Evolutionary conservation across 2,329 filamentous ascomycete species (phyloP).

Genomic region (Botrytis pseudocinerea): DNA sequence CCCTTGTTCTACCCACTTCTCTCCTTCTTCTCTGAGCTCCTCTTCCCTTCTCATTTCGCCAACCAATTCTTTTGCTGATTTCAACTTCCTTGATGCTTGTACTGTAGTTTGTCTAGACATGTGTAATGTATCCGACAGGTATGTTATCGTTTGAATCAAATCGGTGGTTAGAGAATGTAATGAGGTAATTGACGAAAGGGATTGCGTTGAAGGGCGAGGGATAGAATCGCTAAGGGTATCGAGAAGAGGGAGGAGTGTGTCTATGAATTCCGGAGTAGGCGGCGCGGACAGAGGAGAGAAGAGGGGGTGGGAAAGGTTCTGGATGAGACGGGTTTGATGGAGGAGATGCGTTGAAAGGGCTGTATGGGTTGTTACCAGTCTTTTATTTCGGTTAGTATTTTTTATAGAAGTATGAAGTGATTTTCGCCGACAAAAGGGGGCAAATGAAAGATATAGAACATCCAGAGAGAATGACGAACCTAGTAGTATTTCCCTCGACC

Average conservation of each 20-base stretch:
- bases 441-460: neutral
- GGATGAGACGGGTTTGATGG: slow-evolving; percentile 74
- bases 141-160: slow-evolving; percentile 76
- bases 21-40: slow-evolving; percentile 78
- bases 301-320: slow-evolving; percentile 69
- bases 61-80: slow-evolving; percentile 80
- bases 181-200: slow-evolving; percentile 65
- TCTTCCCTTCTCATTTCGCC: slow-evolving; percentile 82
- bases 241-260: slow-evolving; percentile 68
- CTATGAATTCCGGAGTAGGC: slow-evolving; percentile 64
- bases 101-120: slow-evolving; percentile 89
- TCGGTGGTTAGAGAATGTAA: slow-evolving; percentile 72
- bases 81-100: slow-evolving; percentile 75
- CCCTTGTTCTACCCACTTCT: slow-evolving; percentile 75
- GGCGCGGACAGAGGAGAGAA: slow-evolving; percentile 67
- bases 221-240: slow-evolving; percentile 64
- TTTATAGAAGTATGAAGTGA: neutral
- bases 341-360: slow-evolving; percentile 72
- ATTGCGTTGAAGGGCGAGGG: slow-evolving; percentile 62
- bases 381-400: slow-evolving; percentile 41
- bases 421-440: neutral
- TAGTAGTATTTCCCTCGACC: slow-evolving; percentile 70
- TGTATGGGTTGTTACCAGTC: slow-evolving; percentile 73
- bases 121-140: slow-evolving; percentile 87
- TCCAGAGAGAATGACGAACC: slow-evolving; percentile 48